Base-by-base conservation (phyloP, 78 protist genomes). In the Dictyostelium capitatum region DNA sequence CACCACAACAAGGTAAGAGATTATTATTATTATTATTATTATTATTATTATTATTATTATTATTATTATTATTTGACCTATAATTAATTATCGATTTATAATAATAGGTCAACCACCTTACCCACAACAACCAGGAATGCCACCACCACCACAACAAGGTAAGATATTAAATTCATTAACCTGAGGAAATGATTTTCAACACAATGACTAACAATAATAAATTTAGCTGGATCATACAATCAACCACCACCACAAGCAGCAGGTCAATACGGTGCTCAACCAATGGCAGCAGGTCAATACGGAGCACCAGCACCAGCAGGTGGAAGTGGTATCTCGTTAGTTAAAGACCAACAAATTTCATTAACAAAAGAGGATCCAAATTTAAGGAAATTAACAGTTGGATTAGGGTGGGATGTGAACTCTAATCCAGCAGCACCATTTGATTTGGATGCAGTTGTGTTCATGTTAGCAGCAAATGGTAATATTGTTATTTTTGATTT, bases 321-420 rank as follows among this genome's bases (percentile, higher is more conserved):
- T 6, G 83, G 83, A 37, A 6, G 72, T 32, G 89, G 89, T 51
- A 50, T 82, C 54, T 43, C 77, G 0, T n/a, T 82, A 1, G 17
- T 7, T 0, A 82, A 82, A 25, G 67, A 82, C 50, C 79, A 82
- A 82, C 32, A 73, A 37, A 82, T 82, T 4, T 82, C 89, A 67
- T 56, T 82, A 12, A 82, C 62, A 11, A 82, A 82, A 50, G 56
- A 65, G 28, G 89, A 82, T 59, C 89, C 89, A 82, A 15, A n/a
- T 32, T 32, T 82, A 46, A 64, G 89, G 51, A 15, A 59, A 3
- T 25, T 82, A 6, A 32, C 17, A 3, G 65, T 82, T 46, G 89
- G 89, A 51, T 28, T 82, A 2, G 89, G 89, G 50, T 82, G 89
- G 89, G 89, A 82, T 51, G 79, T 82, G 6, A 82, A 69, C 48